These are phyloP conservation scores for Podospora sp. DNA, from an alignment of 495 filamentous ascomycete genomes.

Conservation along the genomic window DNA sequence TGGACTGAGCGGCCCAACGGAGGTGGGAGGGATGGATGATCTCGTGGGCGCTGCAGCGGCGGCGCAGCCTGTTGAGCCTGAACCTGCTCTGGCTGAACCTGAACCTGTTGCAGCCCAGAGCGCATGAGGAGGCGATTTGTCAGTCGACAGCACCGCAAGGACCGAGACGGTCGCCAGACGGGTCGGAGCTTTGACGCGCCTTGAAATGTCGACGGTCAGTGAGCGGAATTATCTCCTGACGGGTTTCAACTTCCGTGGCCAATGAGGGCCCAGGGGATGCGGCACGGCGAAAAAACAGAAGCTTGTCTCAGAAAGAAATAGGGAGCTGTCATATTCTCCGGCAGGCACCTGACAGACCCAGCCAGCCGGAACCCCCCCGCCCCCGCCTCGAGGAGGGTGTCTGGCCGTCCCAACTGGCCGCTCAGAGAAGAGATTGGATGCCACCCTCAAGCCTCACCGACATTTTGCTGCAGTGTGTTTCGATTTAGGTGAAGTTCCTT, in stretches of 20 bases:
- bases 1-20: conserved; percentile 60
- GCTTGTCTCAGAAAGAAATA: background rate
- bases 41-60: conserved; percentile 50
- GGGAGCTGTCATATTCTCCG: conserved; percentile 5
- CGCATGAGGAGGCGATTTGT: background rate
- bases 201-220: background rate
- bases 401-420: background rate
- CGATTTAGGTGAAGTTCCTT: conserved; percentile 1
- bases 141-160: background rate
- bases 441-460: conserved; percentile 5
- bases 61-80: conserved; percentile 20
- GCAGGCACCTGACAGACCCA: conserved; percentile 8
- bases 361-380: conserved; percentile 2
- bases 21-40: conserved; percentile 58
- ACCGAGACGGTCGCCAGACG: background rate
- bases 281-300: background rate
- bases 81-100: background rate
- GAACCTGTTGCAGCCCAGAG: background rate
- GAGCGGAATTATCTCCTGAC: background rate
- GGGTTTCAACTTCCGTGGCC: background rate
- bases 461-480: conserved; percentile 2
- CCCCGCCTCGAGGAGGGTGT: background rate
- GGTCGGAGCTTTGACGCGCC: background rate
- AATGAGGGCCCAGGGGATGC: background rate
- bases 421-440: background rate